These are phyloP conservation scores for Pseudogymnoascus sp. DNA, from an alignment of 2,329 filamentous ascomycete genomes.

Conservation along the genomic window DNA sequence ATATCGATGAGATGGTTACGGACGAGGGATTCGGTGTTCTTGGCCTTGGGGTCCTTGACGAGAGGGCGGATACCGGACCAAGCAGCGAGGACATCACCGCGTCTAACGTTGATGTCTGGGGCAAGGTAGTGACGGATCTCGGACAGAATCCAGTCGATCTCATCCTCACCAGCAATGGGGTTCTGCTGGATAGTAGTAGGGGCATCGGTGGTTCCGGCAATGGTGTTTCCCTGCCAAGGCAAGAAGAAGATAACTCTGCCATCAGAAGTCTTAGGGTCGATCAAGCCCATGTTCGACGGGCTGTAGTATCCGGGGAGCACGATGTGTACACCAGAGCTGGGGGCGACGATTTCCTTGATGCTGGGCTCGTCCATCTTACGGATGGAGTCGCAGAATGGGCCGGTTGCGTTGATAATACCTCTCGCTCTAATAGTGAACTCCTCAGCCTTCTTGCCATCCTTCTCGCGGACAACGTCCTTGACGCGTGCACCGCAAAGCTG, in stretches of 20 bases:
- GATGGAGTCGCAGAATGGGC: constrained; percentile 75
- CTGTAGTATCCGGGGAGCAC: constrained; percentile 79
- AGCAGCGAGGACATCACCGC: constrained; percentile 74
- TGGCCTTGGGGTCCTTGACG: constrained; percentile 74
- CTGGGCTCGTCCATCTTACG: constrained; percentile 71
- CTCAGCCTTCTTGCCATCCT: constrained; percentile 51
- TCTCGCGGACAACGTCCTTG: constrained; percentile 60
- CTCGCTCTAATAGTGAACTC: constrained; percentile 67
- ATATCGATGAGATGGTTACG: constrained; percentile 75
- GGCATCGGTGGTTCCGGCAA: constrained; percentile 76
- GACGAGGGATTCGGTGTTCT: constrained; percentile 75
- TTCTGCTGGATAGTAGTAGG: constrained; percentile 63
- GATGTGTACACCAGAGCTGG: constrained; percentile 74
- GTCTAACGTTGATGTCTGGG: constrained; percentile 72
- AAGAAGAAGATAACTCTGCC: constrained; percentile 85
- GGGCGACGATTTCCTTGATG: constrained; percentile 69
- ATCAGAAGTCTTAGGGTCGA: constrained; percentile 76
- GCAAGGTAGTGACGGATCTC: constrained; percentile 74
- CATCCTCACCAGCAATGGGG: constrained; percentile 69
- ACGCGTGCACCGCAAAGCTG: constrained; percentile 64
- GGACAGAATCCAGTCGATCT: constrained; percentile 76
- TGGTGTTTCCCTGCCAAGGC: constrained; percentile 84
- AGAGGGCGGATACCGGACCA: constrained; percentile 81
- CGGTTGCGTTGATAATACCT: constrained; percentile 78
- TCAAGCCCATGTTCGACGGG: constrained; percentile 73